Evolutionary conservation across 306 rosid genomes (phyloP).

Genomic region (Delonix regia): DNA sequence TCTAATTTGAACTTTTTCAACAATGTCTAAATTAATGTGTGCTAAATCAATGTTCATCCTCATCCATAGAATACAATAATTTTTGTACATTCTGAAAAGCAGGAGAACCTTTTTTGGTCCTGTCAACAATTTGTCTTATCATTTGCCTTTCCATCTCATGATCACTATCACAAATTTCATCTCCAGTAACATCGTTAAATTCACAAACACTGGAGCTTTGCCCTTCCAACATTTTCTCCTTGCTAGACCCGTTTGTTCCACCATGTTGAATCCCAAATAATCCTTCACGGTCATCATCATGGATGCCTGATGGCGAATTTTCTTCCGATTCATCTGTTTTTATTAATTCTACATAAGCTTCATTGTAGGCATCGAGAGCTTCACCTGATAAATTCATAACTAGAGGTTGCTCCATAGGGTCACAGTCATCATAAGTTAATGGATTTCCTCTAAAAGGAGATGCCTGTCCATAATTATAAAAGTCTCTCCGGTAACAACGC

Average conservation of each 20-base stretch:
- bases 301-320: slow-evolving; percentile 45
- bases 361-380: slow-evolving; percentile 61
- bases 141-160: slow-evolving; percentile 68
- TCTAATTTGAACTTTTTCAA: no score
- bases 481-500: slow-evolving; percentile 31
- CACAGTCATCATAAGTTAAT: slow-evolving; percentile 34
- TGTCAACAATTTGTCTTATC: slow-evolving; percentile 79
- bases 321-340: slow-evolving; percentile 55
- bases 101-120: slow-evolving; percentile 75
- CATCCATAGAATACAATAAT: slow-evolving; percentile 58
- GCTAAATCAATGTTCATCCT: slow-evolving; percentile 40
- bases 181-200: slow-evolving; percentile 40
- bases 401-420: slow-evolving; percentile 38
- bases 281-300: slow-evolving; percentile 30
- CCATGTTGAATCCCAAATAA: slow-evolving; percentile 29
- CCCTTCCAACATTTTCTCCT: slow-evolving; percentile 35
- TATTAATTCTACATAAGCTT: slow-evolving; percentile 59
- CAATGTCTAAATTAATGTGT: no score
- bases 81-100: slow-evolving; percentile 66
- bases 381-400: slow-evolving; percentile 66
- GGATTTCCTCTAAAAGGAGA: slow-evolving; percentile 40
- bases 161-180: slow-evolving; percentile 56
- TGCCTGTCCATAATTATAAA: slow-evolving; percentile 30
- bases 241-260: slow-evolving; percentile 33
- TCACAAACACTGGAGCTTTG: slow-evolving; percentile 36